A percentile compares a stretch with the other conserved stretches of the same genome.
Evolutionary conservation across 2,329 filamentous ascomycete species (phyloP).

Genomic region (Onygena corvina): DNA sequence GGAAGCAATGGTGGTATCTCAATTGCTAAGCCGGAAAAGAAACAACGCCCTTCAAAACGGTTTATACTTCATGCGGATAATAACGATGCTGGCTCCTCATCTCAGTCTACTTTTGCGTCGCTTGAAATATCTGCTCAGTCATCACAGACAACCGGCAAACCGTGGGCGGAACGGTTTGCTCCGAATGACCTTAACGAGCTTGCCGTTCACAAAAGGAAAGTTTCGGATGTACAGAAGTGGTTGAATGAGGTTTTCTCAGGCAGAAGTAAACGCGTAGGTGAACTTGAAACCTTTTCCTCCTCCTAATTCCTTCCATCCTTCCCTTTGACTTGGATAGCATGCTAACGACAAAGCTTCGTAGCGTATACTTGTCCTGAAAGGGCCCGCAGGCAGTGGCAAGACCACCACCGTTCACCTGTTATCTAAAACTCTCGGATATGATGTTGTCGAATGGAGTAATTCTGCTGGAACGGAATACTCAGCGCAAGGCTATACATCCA

Average conservation of each 20-base stretch:
- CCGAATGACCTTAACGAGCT: conserved; percentile 67
- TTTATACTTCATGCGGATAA: conserved; percentile 19
- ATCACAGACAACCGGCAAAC: conserved; percentile 34
- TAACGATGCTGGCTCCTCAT: background rate
- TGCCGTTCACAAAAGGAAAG: conserved; percentile 89
- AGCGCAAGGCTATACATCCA: conserved; percentile 53
- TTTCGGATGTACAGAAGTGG: conserved; percentile 74
- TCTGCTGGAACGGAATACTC: conserved; percentile 52
- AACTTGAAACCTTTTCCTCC: conserved; percentile 2
- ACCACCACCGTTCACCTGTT: conserved; percentile 74
- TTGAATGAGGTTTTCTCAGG: conserved; percentile 61
- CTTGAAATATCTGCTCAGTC: background rate
- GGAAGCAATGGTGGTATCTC: conserved; percentile 8
- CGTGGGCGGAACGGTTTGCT: conserved; percentile 79
- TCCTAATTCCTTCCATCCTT: background rate
- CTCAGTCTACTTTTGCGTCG: background rate
- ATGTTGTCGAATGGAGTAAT: conserved; percentile 84
- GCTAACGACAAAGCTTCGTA: conserved; percentile 35
- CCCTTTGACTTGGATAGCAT: background rate
- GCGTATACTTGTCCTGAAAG: conserved; percentile 72
- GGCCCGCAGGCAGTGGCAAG: conserved; percentile 82
- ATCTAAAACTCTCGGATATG: conserved; percentile 61
- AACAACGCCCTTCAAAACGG: conserved; percentile 18
- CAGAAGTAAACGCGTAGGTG: conserved; percentile 30
- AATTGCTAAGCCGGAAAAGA: conserved; percentile 12